Evolutionary conservation across 441 rosid species (phyloP), one percentile per base, ranked within the genome.

Genomic region (Arabidopsis hybrid): DNA sequence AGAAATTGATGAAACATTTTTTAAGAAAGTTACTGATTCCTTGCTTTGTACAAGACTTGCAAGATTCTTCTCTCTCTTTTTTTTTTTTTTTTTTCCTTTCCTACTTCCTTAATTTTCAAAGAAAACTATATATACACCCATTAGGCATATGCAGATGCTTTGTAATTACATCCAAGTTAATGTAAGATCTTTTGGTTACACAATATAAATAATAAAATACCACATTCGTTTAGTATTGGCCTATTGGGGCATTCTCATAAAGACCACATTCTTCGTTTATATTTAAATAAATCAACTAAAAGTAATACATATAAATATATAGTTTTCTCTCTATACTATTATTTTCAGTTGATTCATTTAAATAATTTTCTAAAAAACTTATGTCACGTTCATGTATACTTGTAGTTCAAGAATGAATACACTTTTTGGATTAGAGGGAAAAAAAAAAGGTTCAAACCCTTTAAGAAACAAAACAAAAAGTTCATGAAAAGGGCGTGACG

Each of bases 41-140:
- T 77, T 77, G 69, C 80, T 77, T 77, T 77, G 73, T 59, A 51
- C 56, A 64, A 65, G 52, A 57, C 71, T 59, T 65, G 58, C 58
- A 77, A 77, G 69, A 72, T 71, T 76, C 67, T 32, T 64, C 4
- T 55, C 18, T 17, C 1, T 39, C 39, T 18, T n/a, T 7, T 13
- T 29, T 29, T 14, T 16, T 49, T 43, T 51, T 3, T 50, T 58
- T 13, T n/a, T 10, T 4, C 8, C 42, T 47, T 49, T 49, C 53
- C 8, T 42, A 62, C 50, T 69, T 75, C 21, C 8, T 53, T 26
- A 26, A 26, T 26, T 68, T 35, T 14, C 17, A 53, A 70, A 70
- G 61, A 64, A 76, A 70, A 50, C 40, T 40, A 73, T 50, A 55
- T 35, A 36, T 50, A 62, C 40, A 40, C 70, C 45, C 60, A 61